Evolutionary conservation across 768 basidiomycete genomes (phyloP).

Genomic region (Leucosporidium yakuticum): DNA sequence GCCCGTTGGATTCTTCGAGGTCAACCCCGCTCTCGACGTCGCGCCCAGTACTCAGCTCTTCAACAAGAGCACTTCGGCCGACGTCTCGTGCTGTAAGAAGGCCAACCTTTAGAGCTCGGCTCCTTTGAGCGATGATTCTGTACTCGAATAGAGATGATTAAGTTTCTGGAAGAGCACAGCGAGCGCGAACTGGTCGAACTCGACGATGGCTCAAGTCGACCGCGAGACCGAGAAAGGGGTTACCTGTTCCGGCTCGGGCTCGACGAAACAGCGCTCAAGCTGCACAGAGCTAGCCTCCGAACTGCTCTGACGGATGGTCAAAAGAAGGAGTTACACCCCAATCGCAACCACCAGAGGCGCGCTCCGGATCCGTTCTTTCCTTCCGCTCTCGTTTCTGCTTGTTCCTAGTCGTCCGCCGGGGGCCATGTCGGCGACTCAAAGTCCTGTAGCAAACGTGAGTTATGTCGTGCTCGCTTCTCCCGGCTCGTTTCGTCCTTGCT

Average conservation of each 20-base stretch:
- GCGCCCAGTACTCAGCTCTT: slow-evolving; percentile 1
- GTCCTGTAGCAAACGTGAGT: not conserved
- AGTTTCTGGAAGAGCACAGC: no score
- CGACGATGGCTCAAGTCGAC: no score
- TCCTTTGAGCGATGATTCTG: not conserved
- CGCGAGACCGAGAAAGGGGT: no score
- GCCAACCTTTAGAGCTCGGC: not conserved
- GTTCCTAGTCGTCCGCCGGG: not conserved
- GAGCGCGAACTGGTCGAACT: no score
- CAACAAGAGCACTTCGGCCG: not conserved
- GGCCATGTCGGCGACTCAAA: not conserved
- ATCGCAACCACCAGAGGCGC: no score
- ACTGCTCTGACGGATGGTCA: no score
- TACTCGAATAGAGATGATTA: no score
- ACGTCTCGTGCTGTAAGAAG: slow-evolving; percentile 1
- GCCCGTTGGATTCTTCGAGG: slow-evolving; percentile 12
- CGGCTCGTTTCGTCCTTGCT: not conserved
- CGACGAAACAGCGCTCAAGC: no score
- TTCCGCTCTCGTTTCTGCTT: not conserved
- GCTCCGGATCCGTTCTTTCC: no score
- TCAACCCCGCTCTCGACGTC: slow-evolving; percentile 11
- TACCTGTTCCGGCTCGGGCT: no score
- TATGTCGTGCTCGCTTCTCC: not conserved
- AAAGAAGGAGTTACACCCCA: no score
- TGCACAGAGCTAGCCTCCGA: no score